Evolutionary conservation across 495 filamentous ascomycete genomes (phyloP).

Genomic region (Daldinia loculata): DNA sequence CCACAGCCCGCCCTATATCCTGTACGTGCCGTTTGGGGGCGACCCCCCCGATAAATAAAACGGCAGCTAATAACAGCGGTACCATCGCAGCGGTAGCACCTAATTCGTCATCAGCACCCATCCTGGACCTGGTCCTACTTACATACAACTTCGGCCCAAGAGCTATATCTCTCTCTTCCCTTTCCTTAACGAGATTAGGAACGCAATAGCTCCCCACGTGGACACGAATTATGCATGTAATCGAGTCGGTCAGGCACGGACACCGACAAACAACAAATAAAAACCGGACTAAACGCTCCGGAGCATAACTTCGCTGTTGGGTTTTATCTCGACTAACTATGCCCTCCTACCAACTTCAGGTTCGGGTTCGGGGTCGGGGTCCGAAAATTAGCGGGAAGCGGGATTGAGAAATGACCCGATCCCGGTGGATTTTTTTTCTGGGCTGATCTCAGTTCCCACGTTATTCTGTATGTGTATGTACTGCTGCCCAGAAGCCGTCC

Average conservation of each 20-base stretch:
- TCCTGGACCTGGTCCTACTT: neutral
- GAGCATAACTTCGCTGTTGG: neutral
- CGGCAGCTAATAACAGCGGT: neutral
- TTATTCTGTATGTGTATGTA: neutral
- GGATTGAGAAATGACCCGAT: slow-evolving; percentile 32
- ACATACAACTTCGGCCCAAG: neutral
- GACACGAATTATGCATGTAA: slow-evolving; percentile 25
- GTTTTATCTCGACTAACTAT: neutral
- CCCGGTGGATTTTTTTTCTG: slow-evolving; percentile 7
- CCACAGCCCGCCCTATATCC: slow-evolving; percentile 4
- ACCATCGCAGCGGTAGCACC: slow-evolving; percentile 9
- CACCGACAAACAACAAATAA: slow-evolving; percentile 1
- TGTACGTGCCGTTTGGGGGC: slow-evolving; percentile 3
- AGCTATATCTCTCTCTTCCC: neutral
- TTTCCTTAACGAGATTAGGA: slow-evolving; percentile 6
- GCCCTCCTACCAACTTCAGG: neutral
- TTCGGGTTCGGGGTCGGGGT: slow-evolving; percentile 16
- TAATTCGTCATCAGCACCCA: slow-evolving; percentile 16
- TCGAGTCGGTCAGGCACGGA: slow-evolving; percentile 35
- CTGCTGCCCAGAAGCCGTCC: slow-evolving; percentile 5
- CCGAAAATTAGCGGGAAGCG: slow-evolving; percentile 22
- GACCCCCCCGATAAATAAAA: neutral
- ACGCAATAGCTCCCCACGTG: slow-evolving; percentile 23
- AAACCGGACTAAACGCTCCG: slow-evolving; percentile 34
- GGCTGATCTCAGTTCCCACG: neutral